A percentile compares a stretch with the other conserved stretches of the same genome.
Conservation (phyloP, 2,329 filamentous ascomycete species). For the Gaeumannomyces tritici region DNA sequence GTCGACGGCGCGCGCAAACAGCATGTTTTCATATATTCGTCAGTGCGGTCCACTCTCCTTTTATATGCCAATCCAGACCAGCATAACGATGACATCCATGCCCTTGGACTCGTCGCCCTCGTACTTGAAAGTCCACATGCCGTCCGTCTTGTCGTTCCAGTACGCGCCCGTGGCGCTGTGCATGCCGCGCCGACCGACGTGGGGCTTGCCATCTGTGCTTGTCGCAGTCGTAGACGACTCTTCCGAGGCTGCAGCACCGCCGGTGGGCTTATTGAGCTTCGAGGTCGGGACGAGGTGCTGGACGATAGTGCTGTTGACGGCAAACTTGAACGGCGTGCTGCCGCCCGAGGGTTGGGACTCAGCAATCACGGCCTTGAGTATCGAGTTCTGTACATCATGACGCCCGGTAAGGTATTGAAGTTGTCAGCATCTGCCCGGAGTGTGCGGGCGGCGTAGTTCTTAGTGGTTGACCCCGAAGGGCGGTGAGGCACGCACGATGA, state of each 20-base stretch:
- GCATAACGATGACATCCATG: slow-evolving; percentile 60
- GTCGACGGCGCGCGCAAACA: not conserved
- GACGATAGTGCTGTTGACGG: slow-evolving; percentile 96
- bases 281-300: slow-evolving; percentile 74
- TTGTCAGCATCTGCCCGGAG: not conserved
- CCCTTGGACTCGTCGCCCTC: slow-evolving; percentile 59
- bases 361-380: slow-evolving; percentile 68
- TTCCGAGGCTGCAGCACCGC: slow-evolving; percentile 36
- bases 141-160: slow-evolving; percentile 86
- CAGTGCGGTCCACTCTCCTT: not conserved
- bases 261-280: slow-evolving; percentile 50
- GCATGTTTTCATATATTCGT: not conserved
- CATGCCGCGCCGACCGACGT: slow-evolving; percentile 81
- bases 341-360: slow-evolving; percentile 51
- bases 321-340: slow-evolving; percentile 75
- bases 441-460: slow-evolving; percentile 1
- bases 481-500: slow-evolving; percentile 61
- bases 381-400: slow-evolving; percentile 48
- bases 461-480: slow-evolving; percentile 5
- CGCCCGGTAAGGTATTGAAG: not conserved
- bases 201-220: slow-evolving; percentile 55
- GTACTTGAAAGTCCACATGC: slow-evolving; percentile 85
- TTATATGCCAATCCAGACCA: slow-evolving; percentile 69
- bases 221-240: slow-evolving; percentile 36
- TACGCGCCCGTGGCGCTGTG: slow-evolving; percentile 77